phyloP scores from a whole-genome alignment of 768 basidiomycete species.

The Tricholoma hemisulphureum region DNA sequence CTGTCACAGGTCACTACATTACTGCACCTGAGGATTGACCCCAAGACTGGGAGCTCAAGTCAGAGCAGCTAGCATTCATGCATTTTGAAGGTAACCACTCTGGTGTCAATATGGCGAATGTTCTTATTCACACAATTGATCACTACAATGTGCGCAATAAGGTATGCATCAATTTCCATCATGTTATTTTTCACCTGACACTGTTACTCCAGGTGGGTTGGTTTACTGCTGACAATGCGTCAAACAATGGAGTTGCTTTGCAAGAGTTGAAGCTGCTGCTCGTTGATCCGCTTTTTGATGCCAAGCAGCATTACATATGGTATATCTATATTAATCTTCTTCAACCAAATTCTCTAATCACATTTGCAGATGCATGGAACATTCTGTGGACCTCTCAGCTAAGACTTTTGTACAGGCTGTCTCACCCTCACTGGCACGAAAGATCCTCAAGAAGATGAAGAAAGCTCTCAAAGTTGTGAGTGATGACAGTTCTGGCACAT shows the following conservation, averaged over 20 bases:
- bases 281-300: no score
- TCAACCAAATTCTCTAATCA: not conserved
- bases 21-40: not conserved
- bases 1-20: no score
- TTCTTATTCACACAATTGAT: not conserved
- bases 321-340: not conserved
- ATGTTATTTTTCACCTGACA: no score
- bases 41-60: slow-evolving; percentile 16
- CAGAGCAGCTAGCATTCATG: slow-evolving; percentile 8
- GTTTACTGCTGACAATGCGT: no score
- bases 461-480: not conserved
- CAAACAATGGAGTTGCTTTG: no score
- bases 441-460: not conserved
- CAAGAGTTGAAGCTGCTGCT: no score
- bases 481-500: not conserved
- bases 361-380: not conserved
- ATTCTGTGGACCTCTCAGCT: not conserved
- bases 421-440: not conserved
- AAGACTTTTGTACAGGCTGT: no score
- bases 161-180: slow-evolving; percentile 8
- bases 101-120: no score
- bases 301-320: no score
- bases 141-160: slow-evolving; percentile 9
- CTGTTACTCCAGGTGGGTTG: no score
- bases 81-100: slow-evolving; percentile 14